phyloP scores from a whole-genome alignment of 169 alveolate species.

The Haemoproteus tartakovskyi region DNA sequence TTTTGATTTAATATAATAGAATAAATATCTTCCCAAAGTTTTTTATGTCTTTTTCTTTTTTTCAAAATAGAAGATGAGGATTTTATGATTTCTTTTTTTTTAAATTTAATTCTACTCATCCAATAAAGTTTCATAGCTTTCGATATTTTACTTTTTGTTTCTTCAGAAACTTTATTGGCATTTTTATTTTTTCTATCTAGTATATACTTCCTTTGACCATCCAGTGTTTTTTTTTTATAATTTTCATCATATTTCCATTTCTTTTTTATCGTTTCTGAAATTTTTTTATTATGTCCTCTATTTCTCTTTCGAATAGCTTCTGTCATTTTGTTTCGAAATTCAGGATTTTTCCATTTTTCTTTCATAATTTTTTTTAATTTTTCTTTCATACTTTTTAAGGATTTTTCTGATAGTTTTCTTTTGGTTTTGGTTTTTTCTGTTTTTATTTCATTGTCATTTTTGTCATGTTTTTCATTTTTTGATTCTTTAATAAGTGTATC shows the following conservation, averaged over 20 bases:
- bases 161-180: not conserved
- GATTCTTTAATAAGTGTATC: too few species aligned
- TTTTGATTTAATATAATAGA: constrained; percentile 62
- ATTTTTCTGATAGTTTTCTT: constrained; percentile 19
- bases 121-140: constrained; percentile 61
- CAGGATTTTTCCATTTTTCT: constrained; percentile 39
- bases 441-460: too few species aligned
- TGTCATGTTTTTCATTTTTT: too few species aligned
- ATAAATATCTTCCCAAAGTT: constrained; percentile 62
- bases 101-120: constrained; percentile 29
- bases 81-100: not conserved
- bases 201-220: constrained; percentile 56
- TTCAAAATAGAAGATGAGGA: constrained; percentile 5
- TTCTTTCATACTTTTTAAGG: constrained; percentile 36
- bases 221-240: constrained; percentile 47
- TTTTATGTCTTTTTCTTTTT: constrained; percentile 61
- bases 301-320: constrained; percentile 40
- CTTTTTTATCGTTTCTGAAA: constrained; percentile 47
- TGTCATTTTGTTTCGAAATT: constrained; percentile 57
- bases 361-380: constrained; percentile 27
- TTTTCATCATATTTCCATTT: constrained; percentile 54
- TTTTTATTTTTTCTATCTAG: constrained; percentile 11
- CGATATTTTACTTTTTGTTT: constrained; percentile 44
- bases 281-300: constrained; percentile 41
- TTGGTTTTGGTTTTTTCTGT: not conserved